Conservation (phyloP, 768 basidiomycete genomes). For the Mycena pura region DNA sequence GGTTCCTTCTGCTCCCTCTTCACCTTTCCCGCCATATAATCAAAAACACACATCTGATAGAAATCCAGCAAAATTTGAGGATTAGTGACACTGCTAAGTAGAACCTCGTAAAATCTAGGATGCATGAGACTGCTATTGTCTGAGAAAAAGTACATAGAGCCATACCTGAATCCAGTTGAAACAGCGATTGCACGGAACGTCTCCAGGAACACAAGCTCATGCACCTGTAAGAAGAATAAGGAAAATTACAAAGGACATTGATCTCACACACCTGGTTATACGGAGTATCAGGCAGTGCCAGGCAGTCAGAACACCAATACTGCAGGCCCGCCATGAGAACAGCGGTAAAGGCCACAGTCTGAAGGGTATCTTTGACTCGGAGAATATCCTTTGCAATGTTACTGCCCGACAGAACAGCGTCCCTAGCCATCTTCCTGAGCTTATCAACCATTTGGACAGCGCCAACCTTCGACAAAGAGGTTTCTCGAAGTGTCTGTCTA, state of each 20-base stretch:
- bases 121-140: too few species aligned
- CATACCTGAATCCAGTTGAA: background rate
- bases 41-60: background rate
- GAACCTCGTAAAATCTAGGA: too few species aligned
- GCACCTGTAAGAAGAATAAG: too few species aligned
- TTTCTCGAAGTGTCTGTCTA: too few species aligned
- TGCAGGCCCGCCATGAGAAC: background rate
- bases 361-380: background rate
- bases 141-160: background rate
- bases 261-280: slow-evolving; percentile 1
- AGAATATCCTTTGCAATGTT: background rate
- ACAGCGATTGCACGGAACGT: background rate
- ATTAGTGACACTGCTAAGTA: background rate
- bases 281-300: background rate
- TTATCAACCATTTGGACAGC: too few species aligned
- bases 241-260: too few species aligned
- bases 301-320: background rate
- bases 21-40: background rate
- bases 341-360: background rate
- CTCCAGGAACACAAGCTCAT: background rate
- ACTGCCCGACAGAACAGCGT: too few species aligned
- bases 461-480: too few species aligned
- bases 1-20: background rate
- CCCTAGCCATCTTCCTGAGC: too few species aligned
- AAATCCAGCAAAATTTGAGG: background rate